These are phyloP conservation scores for Trichomonas vaginalis DNA, from an alignment of 208 protist species.

Conservation along the genomic window DNA sequence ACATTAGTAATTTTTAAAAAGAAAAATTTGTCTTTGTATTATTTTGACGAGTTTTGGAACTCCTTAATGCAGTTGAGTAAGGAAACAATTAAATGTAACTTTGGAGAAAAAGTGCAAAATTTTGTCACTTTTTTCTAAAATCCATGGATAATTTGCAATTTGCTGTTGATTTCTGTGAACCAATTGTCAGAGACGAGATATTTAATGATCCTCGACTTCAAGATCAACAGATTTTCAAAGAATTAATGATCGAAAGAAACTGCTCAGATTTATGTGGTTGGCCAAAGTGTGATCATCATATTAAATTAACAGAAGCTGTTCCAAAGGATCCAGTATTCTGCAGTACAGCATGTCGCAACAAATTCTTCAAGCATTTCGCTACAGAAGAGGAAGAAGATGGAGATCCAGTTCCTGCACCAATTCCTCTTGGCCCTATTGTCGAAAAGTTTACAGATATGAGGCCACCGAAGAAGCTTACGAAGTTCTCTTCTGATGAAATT, in stretches of 20 bases:
- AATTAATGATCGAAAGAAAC: background rate
- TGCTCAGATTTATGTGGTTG: background rate
- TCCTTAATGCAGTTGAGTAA: no score
- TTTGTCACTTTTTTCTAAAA: no score
- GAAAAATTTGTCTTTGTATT: no score
- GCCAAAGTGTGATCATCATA: background rate
- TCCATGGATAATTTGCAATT: background rate
- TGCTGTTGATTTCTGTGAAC: background rate
- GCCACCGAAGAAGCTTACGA: background rate
- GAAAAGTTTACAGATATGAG: background rate
- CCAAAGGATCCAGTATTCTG: background rate
- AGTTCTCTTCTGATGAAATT: background rate
- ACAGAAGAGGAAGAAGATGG: background rate
- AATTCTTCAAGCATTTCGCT: background rate
- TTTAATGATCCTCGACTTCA: background rate
- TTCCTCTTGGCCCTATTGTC: background rate
- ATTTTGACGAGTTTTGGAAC: no score
- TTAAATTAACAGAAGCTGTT: background rate
- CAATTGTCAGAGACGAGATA: background rate
- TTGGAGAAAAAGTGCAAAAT: no score
- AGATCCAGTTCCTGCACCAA: background rate
- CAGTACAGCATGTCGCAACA: background rate
- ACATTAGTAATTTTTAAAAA: no score
- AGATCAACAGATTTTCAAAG: background rate
- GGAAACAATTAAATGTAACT: no score